Conservation (phyloP, 169 alveolate species). For the Plasmodium coatneyi region DNA sequence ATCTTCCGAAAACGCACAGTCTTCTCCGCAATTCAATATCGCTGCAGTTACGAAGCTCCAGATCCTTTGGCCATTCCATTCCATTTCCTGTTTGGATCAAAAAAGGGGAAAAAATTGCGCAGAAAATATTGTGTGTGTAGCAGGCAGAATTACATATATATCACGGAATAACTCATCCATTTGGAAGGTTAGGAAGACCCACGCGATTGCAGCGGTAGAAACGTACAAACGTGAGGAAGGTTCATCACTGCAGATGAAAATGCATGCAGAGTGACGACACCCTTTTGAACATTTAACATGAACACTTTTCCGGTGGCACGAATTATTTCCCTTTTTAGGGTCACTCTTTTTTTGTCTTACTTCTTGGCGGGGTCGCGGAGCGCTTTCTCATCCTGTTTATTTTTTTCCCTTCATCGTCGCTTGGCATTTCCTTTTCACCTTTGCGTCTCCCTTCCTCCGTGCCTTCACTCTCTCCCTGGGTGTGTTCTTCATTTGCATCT, state of each 20-base stretch:
- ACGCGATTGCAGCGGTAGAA: not conserved
- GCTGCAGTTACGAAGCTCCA: constrained; percentile 33
- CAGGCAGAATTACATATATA: not conserved
- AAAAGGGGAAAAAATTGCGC: not conserved
- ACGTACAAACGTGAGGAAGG: not conserved
- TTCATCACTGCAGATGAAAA: not conserved
- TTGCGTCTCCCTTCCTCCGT: not conserved
- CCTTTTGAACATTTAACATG: not conserved
- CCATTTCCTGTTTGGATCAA: constrained; percentile 26
- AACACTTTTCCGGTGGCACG: not conserved
- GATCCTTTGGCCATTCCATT: constrained; percentile 54
- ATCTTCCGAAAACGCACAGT: constrained; percentile 58
- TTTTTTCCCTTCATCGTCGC: constrained; percentile 13
- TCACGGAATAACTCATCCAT: not conserved
- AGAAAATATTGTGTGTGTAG: not conserved
- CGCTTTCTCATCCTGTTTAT: constrained; percentile 30
- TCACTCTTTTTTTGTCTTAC: constrained; percentile 26
- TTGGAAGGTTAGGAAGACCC: not conserved
- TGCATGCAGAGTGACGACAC: not conserved
- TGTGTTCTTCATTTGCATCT: not conserved
- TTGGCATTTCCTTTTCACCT: not conserved
- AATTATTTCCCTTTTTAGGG: not conserved
- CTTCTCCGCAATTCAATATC: constrained; percentile 27
- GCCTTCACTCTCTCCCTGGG: not conserved
- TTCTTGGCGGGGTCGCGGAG: constrained; percentile 49